Percentiles rank a stretch among this genome's conserved stretches.
Evolutionary conservation across 768 basidiomycete genomes (phyloP).

Genomic region (Ramaria sp.): DNA sequence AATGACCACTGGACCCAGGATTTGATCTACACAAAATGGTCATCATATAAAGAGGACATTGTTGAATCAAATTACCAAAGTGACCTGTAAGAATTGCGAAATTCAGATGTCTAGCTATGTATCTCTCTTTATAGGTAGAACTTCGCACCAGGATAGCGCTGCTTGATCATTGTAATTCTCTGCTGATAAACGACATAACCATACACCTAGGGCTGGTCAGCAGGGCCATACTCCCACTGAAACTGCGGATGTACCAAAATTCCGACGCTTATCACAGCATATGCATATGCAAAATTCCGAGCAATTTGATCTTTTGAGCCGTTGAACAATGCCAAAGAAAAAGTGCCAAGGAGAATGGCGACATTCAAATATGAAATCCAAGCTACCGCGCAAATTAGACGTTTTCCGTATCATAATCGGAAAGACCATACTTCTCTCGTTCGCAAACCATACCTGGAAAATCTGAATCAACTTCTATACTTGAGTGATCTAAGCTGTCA

Average conservation of each 20-base stretch:
- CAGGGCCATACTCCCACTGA: not conserved
- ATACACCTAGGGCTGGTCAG: slow-evolving; percentile 46
- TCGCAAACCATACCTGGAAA: slow-evolving; percentile 80
- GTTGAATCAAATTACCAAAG: slow-evolving; percentile 50
- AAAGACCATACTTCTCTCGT: slow-evolving; percentile 61
- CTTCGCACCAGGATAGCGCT: slow-evolving; percentile 58
- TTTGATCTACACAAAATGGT: slow-evolving; percentile 43
- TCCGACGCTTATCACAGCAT: slow-evolving; percentile 68
- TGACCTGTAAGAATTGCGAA: slow-evolving; percentile 21
- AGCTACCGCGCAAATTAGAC: slow-evolving; percentile 34
- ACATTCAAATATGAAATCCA: slow-evolving; percentile 92
- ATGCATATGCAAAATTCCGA: slow-evolving; percentile 69
- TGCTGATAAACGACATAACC: slow-evolving; percentile 80
- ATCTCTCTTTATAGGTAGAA: not conserved
- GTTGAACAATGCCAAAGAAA: slow-evolving; percentile 84
- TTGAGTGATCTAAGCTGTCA: not conserved
- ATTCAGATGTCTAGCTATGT: not conserved
- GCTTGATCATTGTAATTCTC: slow-evolving; percentile 83
- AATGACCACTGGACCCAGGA: slow-evolving; percentile 75
- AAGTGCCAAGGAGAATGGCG: slow-evolving; percentile 70
- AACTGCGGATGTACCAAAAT: slow-evolving; percentile 38
- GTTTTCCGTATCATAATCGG: not conserved
- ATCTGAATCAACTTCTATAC: not conserved
- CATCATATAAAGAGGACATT: not conserved
- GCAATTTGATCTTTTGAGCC: slow-evolving; percentile 61